Evolutionary conservation across 768 basidiomycete species (phyloP), one percentile per base, ranked within the genome.

Genomic region (Rhodotorula sphaerocarpa): DNA sequence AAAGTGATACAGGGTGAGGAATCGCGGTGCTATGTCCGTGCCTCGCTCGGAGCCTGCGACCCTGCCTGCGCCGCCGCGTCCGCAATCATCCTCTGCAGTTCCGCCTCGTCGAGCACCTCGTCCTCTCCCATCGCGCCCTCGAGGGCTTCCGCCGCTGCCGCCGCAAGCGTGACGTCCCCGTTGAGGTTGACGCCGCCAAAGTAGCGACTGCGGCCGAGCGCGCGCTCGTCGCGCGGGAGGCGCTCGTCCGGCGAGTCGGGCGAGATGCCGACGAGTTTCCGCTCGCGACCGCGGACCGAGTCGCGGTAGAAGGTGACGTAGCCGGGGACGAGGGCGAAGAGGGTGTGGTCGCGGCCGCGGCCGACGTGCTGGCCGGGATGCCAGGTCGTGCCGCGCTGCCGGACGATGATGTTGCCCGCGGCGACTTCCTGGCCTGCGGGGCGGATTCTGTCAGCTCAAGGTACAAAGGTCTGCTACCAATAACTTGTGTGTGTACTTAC

Each of bases 301-400:
- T 83, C 84, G 60, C 34, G 70, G 83, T 95, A 99, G 77, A 91
- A 97, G 45, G 90, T 88, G 43, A 99, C 88, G 73, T 82, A 90
- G 18, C 95, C 95, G 0, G 93, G 92, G 7, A 84, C 84, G 5
- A 82, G 79, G 30, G 95, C 92, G 73, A 86, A 96, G 57, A 99
- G 80, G 2, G 95, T 97, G 77, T 96, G 91, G 76, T 99, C 95
- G 60, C 86, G 83, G 27, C 92, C 95, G 74, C 89, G 85, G 68
- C 83, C 84, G 57, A 96, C 90, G 89, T 96, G 85, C 75, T 90
- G 91, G 1, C 92, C 93, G 7, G 93, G 84, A 73, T 93, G 90
- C 77, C 95, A 93, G 54, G 86, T 79, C 0, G 87, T 86, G 14
- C 95, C 95, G 67, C 95, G 82, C 75, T 99, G 95, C 48, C 95